phyloP scores from a whole-genome alignment of 2,329 filamentous ascomycete species.

The Ophiostoma pallidulum region DNA sequence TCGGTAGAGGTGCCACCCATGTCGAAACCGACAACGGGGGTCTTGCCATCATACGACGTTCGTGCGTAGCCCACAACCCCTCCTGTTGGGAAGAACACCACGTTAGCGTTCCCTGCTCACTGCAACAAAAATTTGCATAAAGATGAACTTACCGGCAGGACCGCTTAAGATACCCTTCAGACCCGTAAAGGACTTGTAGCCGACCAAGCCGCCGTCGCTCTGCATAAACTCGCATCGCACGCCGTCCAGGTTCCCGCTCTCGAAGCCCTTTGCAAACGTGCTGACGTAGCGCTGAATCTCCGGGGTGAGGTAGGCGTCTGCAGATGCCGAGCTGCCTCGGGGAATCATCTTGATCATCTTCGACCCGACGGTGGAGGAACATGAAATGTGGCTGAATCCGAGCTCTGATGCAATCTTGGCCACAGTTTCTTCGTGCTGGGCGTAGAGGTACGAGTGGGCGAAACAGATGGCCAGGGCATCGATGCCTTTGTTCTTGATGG shows the following conservation, averaged over 20 bases:
- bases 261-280: constrained; percentile 56
- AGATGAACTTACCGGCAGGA: constrained; percentile 38
- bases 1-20: constrained; percentile 35
- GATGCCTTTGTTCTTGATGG: constrained; percentile 36
- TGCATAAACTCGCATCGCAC: constrained; percentile 70
- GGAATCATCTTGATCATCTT: constrained; percentile 63
- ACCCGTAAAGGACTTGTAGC: constrained; percentile 14
- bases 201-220: constrained; percentile 40
- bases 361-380: neutral
- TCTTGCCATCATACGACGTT: constrained; percentile 59
- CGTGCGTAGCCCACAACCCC: constrained; percentile 64
- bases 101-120: too few relatives aligned
- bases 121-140: too few relatives aligned
- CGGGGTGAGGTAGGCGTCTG: constrained; percentile 65
- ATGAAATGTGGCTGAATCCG: constrained; percentile 3
- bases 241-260: constrained; percentile 49
- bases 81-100: constrained; percentile 26
- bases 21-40: constrained; percentile 64
- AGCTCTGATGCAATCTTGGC: constrained; percentile 14
- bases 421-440: constrained; percentile 42
- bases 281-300: constrained; percentile 62
- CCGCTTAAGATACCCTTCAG: constrained; percentile 55
- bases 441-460: constrained; percentile 48
- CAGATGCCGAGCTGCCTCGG: constrained; percentile 58
- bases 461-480: constrained; percentile 34